Conservation (phyloP, 768 basidiomycete species). For the Calocera viscosa region DNA sequence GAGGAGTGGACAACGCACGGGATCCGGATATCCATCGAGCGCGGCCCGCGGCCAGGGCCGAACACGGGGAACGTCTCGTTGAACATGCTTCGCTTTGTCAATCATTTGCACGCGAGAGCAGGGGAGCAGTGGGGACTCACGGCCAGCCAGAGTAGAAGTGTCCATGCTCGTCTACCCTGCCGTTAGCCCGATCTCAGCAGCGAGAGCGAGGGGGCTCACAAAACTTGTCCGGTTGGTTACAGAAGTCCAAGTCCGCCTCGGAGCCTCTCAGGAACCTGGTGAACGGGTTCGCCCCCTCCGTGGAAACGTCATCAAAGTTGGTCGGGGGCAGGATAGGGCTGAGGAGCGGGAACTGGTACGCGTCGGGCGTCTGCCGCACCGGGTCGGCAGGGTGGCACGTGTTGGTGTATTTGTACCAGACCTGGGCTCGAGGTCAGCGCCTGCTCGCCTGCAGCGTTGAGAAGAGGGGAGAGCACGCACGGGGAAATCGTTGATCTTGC, state of each 20-base stretch:
- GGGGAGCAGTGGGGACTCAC: not conserved
- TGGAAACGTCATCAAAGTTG: not conserved
- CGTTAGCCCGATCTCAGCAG: not conserved
- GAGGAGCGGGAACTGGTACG: not conserved
- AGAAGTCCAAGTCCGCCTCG: not conserved
- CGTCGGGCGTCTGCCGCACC: not conserved
- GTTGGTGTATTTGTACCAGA: conserved; percentile 11
- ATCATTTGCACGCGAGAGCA: too few species aligned
- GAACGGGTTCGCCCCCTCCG: not conserved
- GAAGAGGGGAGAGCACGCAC: not conserved
- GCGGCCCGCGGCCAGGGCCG: not conserved
- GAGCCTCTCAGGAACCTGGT: not conserved
- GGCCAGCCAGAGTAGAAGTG: conserved; percentile 6
- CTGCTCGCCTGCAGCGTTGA: not conserved
- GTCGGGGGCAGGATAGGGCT: conserved; percentile 5
- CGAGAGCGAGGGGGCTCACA: not conserved
- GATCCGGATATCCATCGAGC: conserved; percentile 10
- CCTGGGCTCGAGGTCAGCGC: not conserved
- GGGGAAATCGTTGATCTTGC: conserved; percentile 7
- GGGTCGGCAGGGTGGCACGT: conserved; percentile 1
- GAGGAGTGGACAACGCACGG: not conserved
- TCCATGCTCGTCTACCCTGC: not conserved
- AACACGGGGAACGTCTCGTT: conserved; percentile 9
- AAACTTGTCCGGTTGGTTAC: not conserved
- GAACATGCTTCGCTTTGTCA: conserved; percentile 1